Evolutionary conservation across 169 alveolate genomes (phyloP).

Genomic region (Cryptosporidium bovis): DNA sequence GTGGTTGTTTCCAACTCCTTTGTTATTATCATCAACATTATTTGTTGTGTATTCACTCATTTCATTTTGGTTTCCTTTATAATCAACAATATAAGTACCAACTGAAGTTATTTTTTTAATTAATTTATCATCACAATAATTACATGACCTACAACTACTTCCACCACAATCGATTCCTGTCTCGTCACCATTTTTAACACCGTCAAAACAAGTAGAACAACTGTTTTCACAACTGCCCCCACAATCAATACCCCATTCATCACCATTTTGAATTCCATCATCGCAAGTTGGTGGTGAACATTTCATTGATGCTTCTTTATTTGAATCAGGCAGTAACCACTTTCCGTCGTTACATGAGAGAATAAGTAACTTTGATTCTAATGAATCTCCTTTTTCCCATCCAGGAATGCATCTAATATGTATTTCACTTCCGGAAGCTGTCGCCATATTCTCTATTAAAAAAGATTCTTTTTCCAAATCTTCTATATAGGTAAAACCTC

Average conservation of each 20-base stretch:
- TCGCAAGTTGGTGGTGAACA: constrained; percentile 68
- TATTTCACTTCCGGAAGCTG: constrained; percentile 65
- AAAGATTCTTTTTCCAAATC: constrained; percentile 46
- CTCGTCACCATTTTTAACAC: constrained; percentile 79
- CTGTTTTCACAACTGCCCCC: constrained; percentile 79
- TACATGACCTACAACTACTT: constrained; percentile 36
- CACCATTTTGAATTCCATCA: constrained; percentile 77
- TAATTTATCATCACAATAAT: constrained; percentile 49
- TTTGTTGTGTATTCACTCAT: not conserved
- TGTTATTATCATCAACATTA: not conserved
- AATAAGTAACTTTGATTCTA: constrained; percentile 21
- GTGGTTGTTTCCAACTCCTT: too few species aligned
- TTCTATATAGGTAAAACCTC: constrained; percentile 60
- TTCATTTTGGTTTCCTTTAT: not conserved
- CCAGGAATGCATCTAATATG: constrained; percentile 73
- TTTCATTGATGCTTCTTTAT: constrained; percentile 1
- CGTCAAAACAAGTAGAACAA: constrained; percentile 80
- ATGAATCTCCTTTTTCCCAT: constrained; percentile 29
- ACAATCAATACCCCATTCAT: constrained; percentile 80
- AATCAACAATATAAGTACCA: not conserved
- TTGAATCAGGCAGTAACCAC: constrained; percentile 40
- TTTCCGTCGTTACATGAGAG: constrained; percentile 60
- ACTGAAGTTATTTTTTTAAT: not conserved
- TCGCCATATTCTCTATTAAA: constrained; percentile 48
- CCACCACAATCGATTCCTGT: constrained; percentile 76